Evolutionary conservation across 1,284 basidiomycete genomes (phyloP), one percentile per base, ranked within the genome.

Genomic region (Exsudoporus floridanus): DNA sequence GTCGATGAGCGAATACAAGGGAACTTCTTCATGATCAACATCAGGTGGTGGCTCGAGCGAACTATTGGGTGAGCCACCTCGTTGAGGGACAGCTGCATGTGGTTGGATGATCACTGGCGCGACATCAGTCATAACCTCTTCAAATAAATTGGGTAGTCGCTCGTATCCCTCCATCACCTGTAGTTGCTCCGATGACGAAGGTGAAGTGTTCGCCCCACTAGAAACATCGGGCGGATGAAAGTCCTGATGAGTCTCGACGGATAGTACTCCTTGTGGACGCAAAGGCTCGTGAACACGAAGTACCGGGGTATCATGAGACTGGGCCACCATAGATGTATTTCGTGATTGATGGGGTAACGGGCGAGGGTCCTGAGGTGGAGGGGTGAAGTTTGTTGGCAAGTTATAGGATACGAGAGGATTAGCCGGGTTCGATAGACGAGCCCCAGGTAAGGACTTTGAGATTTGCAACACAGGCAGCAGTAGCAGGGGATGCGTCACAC

Each of bases 1-100:
- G 25, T 68, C 60, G 19, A 65, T 33, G 4, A 64, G 53, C 9
- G 59, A 62, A 53, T 64, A 66, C 38, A 42, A 43, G 9, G 67
- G 67, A 28, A 55, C 48, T 1, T 58, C 61, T 6, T 70, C 65
- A 13, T 52, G 53, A 35, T 46, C 14, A 28, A 28, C 27, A 4
- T 52, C 64, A n/a, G 27, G 21, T 23, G 35, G 34, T 43, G 31
- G 31, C 33, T 45, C 37, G 18, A 49, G 27, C 2, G 27, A 44
- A 31, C 25, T 16, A 23, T 45, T 16, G 4, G 34, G 27, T 3
- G 39, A 25, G 13, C 23, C 28, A 28, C 39, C 48, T 10, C 36
- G 28, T 2, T 14, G 25, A 49, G 43, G 7, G 19, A 33, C 10
- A 16, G 18, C 12, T 21, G n/a, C 23, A 46, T 30, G 36, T 35